phyloP scores from a whole-genome alignment of 2,329 filamentous ascomycete genomes.

The Venturia asperata region DNA sequence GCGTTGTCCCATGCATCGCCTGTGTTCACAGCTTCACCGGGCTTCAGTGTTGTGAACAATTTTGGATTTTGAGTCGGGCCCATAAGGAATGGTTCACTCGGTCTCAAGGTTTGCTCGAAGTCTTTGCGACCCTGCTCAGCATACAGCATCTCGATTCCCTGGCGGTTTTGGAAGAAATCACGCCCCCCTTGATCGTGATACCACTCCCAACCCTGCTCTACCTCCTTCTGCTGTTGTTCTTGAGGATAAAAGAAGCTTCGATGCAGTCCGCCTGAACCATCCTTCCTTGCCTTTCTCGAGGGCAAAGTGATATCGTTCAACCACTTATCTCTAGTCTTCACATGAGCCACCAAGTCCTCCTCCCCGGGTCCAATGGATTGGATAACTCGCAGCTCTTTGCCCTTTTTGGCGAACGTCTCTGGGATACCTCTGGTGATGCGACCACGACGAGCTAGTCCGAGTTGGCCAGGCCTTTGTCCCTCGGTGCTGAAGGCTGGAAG shows the following conservation, averaged over 20 bases:
- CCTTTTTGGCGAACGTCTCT: conserved; percentile 5
- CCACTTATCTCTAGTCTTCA: conserved; percentile 47
- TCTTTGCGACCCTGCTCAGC: conserved; percentile 37
- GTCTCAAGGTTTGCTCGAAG: conserved; percentile 29
- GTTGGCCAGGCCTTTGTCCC: background rate
- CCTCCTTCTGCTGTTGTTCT: conserved; percentile 39
- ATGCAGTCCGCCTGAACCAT: conserved; percentile 34
- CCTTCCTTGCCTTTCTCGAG: conserved; percentile 31
- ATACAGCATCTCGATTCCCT: conserved; percentile 33
- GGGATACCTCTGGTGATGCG: conserved; percentile 15
- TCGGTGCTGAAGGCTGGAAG: conserved; percentile 6
- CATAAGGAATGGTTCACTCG: conserved; percentile 36
- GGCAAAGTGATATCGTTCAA: conserved; percentile 46
- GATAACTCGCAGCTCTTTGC: conserved; percentile 11
- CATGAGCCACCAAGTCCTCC: conserved; percentile 19
- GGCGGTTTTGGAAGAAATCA: conserved; percentile 36
- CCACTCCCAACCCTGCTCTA: conserved; percentile 47
- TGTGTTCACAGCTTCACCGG: conserved; percentile 38
- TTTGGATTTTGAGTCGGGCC: conserved; percentile 43
- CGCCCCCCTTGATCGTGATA: conserved; percentile 40
- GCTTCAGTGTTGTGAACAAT: conserved; percentile 35
- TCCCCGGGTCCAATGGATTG: conserved; percentile 16
- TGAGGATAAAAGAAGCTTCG: conserved; percentile 39
- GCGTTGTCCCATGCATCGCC: conserved; percentile 38
- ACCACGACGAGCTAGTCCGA: background rate